phyloP scores from a whole-genome alignment of 345 rosid genomes.

The Rhizophora apiculata region DNA sequence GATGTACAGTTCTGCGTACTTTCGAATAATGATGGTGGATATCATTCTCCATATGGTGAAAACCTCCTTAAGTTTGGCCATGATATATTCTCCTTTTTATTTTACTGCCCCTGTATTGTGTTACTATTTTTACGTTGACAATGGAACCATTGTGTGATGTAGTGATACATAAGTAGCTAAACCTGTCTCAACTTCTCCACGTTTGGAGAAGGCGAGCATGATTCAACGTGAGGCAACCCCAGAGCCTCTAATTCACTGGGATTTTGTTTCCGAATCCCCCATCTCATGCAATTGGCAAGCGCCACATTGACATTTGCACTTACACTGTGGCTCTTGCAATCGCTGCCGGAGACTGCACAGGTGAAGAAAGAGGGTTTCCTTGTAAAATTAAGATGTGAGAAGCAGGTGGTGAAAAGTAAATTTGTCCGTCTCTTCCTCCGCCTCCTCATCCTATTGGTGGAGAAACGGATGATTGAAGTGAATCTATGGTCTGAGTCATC shows the following conservation, averaged over 20 bases:
- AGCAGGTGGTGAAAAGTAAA: not conserved
- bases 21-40: too few relatives aligned
- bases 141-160: too few relatives aligned
- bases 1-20: too few relatives aligned
- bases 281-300: constrained; percentile 27
- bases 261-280: constrained; percentile 34
- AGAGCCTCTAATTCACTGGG: constrained; percentile 45
- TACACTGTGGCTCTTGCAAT: constrained; percentile 14
- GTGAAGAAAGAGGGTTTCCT: constrained; percentile 36
- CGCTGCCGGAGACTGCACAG: constrained; percentile 19
- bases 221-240: constrained; percentile 11
- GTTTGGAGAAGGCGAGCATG: constrained; percentile 18
- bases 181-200: too few relatives aligned
- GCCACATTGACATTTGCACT: constrained; percentile 17
- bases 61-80: too few relatives aligned
- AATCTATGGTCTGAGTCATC: not conserved
- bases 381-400: not conserved
- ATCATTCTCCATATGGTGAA: too few relatives aligned
- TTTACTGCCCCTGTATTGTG: too few relatives aligned
- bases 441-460: not conserved
- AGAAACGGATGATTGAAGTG: not conserved
- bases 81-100: too few relatives aligned
- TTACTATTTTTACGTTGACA: too few relatives aligned
- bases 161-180: too few relatives aligned
- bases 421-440: constrained; percentile 17